These are phyloP conservation scores for Rhodofomes roseus DNA, from an alignment of 1,284 basidiomycete genomes.

Conservation along the genomic window DNA sequence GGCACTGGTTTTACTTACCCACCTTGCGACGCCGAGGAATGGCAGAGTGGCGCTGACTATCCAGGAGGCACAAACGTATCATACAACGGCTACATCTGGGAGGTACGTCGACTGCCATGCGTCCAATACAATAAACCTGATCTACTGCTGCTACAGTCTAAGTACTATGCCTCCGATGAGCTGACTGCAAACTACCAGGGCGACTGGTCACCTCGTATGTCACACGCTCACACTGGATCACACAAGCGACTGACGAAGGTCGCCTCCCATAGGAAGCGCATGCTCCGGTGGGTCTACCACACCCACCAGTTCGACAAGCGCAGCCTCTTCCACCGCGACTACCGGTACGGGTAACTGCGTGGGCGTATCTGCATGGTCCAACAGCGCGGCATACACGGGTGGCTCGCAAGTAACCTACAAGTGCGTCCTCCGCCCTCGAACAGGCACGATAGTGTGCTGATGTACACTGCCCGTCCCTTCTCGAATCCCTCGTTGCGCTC, in stretches of 20 bases:
- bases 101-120: conserved; percentile 35
- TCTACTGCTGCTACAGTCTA: conserved; percentile 38
- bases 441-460: conserved; percentile 15
- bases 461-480: conserved; percentile 1
- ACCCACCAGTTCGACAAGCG: conserved; percentile 13
- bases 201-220: conserved; percentile 65
- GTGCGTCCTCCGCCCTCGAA: conserved; percentile 31
- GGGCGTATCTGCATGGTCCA: conserved; percentile 50
- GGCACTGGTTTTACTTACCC: conserved; percentile 66
- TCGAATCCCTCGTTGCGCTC: background rate
- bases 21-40: conserved; percentile 53
- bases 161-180: conserved; percentile 51
- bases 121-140: background rate
- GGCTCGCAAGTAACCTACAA: conserved; percentile 46
- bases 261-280: conserved; percentile 45
- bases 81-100: conserved; percentile 62
- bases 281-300: conserved; percentile 34
- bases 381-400: conserved; percentile 41
- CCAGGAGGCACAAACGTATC: conserved; percentile 49
- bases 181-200: conserved; percentile 47
- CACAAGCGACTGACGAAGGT: conserved; percentile 2
- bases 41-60: conserved; percentile 46
- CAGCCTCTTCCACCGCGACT: conserved; percentile 25
- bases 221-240: background rate
- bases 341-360: conserved; percentile 38